phyloP scores from a whole-genome alignment of 75 land plant genomes.

The Isoetes taiwanensis region DNA sequence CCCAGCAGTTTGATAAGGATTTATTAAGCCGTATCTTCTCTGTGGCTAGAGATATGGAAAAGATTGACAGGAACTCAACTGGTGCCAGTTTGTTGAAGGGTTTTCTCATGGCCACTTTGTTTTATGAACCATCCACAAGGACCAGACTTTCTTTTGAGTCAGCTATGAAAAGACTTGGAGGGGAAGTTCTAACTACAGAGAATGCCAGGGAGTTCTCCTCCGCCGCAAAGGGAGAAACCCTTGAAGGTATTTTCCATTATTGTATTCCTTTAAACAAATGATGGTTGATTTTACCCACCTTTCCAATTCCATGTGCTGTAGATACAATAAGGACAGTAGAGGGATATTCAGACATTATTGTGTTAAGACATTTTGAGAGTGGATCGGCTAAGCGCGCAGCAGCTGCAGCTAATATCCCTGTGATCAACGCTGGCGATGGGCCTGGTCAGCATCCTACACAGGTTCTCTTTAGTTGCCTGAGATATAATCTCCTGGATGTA shows the following conservation, averaged over 20 bases:
- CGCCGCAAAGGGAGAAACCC: conserved; percentile 93
- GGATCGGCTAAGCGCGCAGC: conserved; percentile 91
- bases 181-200: conserved; percentile 92
- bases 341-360: conserved; percentile 93
- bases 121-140: conserved; percentile 93
- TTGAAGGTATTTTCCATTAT: no score
- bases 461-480: no score
- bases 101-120: conserved; percentile 84
- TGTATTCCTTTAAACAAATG: no score
- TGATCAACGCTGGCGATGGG: conserved; percentile 98
- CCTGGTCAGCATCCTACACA: conserved; percentile 98
- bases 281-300: no score
- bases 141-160: conserved; percentile 96
- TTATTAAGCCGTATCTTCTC: conserved; percentile 65
- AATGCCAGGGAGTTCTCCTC: conserved; percentile 95
- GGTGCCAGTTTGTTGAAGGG: conserved; percentile 54
- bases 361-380: conserved; percentile 93
- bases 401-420: conserved; percentile 38
- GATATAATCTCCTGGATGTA: no score
- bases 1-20: conserved; percentile 84
- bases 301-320: conserved; percentile 28
- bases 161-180: conserved; percentile 90
- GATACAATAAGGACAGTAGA: conserved; percentile 92
- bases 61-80: conserved; percentile 38
- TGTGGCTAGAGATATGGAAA: conserved; percentile 80